Conservation (phyloP, 345 rosid genomes). For the Gossypioides kirkii region DNA sequence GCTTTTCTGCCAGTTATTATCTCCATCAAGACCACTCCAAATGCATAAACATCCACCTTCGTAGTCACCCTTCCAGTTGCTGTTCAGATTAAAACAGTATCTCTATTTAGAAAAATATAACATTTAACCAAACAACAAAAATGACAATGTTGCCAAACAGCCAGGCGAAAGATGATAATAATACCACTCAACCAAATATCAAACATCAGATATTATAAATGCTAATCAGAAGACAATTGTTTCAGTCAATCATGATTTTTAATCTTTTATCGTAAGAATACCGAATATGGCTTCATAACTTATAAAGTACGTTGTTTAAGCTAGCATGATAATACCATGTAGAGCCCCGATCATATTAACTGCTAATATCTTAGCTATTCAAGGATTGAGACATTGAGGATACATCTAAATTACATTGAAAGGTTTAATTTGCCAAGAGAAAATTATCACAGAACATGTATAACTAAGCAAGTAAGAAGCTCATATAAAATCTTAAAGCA, state of each 20-base stretch:
- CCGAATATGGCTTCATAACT: neutral
- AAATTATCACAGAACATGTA: neutral
- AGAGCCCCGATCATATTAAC: neutral
- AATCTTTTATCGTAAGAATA: neutral
- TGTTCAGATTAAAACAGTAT: conserved; percentile 22
- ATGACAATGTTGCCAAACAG: neutral
- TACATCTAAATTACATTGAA: neutral
- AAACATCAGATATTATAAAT: neutral
- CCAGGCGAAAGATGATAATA: neutral
- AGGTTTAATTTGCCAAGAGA: neutral
- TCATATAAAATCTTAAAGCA: neutral
- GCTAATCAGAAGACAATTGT: neutral
- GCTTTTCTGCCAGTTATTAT: conserved; percentile 83
- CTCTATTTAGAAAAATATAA: neutral
- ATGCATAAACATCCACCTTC: conserved; percentile 82
- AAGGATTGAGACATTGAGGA: neutral
- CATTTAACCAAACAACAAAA: neutral
- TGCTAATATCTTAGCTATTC: neutral
- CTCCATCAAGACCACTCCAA: conserved; percentile 89
- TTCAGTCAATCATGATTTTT: neutral
- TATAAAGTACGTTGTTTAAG: neutral
- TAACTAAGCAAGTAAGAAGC: neutral
- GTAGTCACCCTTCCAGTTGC: conserved; percentile 94
- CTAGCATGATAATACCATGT: neutral
- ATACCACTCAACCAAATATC: neutral